Evolutionary conservation across 805 yeast species (phyloP).

Genomic region (Soucietia sequanensis): DNA sequence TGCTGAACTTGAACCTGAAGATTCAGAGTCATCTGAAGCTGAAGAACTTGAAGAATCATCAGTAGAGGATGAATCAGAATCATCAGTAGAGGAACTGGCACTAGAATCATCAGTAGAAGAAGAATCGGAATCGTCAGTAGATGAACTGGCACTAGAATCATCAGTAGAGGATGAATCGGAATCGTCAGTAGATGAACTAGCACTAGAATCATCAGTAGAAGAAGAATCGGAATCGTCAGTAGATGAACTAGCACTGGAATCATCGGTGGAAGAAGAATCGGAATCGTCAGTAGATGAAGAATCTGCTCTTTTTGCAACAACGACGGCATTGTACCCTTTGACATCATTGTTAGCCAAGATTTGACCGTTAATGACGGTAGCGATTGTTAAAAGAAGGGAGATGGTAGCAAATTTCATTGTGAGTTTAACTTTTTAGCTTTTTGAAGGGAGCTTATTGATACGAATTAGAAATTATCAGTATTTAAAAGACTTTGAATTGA

Average conservation of each 20-base stretch:
- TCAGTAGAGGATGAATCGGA: conserved; percentile 5
- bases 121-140: conserved; percentile 6
- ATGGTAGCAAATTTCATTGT: conserved; percentile 12
- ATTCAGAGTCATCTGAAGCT: conserved; percentile 5
- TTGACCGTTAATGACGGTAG: conserved; percentile 11
- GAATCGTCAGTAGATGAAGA: conserved; percentile 2
- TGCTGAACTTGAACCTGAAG: conserved; percentile 3
- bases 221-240: conserved; percentile 3
- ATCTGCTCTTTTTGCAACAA: conserved; percentile 6
- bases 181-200: conserved; percentile 5
- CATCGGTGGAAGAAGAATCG: conserved; percentile 3
- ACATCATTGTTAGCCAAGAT: conserved; percentile 2
- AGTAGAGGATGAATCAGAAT: conserved; percentile 2
- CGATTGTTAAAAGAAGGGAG: conserved; percentile 11
- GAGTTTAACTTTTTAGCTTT: no score
- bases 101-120: conserved; percentile 2
- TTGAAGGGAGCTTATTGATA: no score
- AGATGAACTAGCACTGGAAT: conserved; percentile 3
- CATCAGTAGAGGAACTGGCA: conserved; percentile 3
- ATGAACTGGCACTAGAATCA: conserved; percentile 3
- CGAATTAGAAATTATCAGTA: no score
- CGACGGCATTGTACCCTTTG: no score
- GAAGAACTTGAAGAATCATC: background rate
- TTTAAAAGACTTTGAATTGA: no score
- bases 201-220: conserved; percentile 4